Conservation (phyloP, 176 grass and related monocot genomes). For the Puya raimondii region DNA sequence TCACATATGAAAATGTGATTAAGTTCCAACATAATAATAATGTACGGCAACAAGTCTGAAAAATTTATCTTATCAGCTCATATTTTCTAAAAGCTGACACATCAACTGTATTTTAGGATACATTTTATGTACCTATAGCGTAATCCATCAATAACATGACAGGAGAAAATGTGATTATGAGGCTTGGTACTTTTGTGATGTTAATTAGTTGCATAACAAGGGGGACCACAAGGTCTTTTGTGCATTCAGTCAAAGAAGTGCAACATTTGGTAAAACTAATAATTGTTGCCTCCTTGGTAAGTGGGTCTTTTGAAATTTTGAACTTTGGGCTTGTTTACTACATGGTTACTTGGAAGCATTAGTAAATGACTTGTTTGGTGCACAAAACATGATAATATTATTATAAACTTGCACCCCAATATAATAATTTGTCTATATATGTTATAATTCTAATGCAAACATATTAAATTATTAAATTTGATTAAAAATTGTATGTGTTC, state of each 20-base stretch:
- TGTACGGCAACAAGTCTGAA: no score
- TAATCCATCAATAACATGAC: neutral
- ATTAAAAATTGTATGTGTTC: no score
- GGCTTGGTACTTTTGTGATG: neutral
- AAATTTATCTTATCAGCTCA: no score
- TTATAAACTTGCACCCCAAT: neutral
- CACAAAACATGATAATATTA: neutral
- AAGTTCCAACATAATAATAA: no score
- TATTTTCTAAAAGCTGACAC: no score
- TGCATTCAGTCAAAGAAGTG: constrained; percentile 4
- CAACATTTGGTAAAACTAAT: neutral
- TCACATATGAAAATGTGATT: no score
- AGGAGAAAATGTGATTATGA: neutral
- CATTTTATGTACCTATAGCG: no score
- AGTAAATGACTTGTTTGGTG: neutral
- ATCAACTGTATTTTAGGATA: no score
- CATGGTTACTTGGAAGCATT: neutral
- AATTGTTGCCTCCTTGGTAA: neutral
- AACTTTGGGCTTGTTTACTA: neutral
- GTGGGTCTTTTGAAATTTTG: neutral
- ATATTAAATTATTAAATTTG: no score
- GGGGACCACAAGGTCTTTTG: neutral
- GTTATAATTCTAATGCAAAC: no score
- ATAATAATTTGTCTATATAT: no score
- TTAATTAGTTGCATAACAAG: neutral